A percentile compares a stretch with the other conserved stretches of the same genome.
Conservation (phyloP, 352 stramenopile genomes). For the Plasmopara halstedii region DNA sequence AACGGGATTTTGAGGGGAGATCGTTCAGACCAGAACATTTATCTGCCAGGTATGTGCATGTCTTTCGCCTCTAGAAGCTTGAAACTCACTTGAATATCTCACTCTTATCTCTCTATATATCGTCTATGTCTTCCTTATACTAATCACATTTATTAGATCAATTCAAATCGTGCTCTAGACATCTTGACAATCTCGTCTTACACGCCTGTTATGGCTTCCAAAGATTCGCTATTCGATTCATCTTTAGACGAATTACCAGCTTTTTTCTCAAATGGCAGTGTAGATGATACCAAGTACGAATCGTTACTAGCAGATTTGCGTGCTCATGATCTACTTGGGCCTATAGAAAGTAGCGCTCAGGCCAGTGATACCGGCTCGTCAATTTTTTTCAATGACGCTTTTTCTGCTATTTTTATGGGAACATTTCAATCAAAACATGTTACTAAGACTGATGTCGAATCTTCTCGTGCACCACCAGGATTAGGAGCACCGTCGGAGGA, state of each 20-base stretch:
- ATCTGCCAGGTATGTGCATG: slow-evolving; percentile 15
- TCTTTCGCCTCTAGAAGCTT: neutral
- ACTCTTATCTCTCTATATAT: neutral
- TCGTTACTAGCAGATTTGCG: slow-evolving; percentile 76
- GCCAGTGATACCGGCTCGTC: slow-evolving; percentile 26
- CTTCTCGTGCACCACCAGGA: slow-evolving; percentile 32
- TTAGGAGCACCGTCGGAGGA: slow-evolving; percentile 53
- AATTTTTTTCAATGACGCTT: slow-evolving; percentile 81
- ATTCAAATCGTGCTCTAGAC: no score
- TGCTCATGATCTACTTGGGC: slow-evolving; percentile 74
- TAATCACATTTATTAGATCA: no score
- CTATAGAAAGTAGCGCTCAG: slow-evolving; percentile 34
- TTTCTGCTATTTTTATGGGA: slow-evolving; percentile 79
- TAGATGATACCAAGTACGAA: slow-evolving; percentile 85
- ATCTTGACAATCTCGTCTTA: no score
- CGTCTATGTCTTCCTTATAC: slow-evolving; percentile 9
- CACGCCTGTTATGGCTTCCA: slow-evolving; percentile 27
- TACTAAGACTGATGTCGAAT: slow-evolving; percentile 9
- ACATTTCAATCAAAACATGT: slow-evolving; percentile 44
- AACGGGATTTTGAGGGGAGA: neutral
- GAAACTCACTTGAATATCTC: no score
- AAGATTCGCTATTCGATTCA: slow-evolving; percentile 33
- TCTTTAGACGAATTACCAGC: slow-evolving; percentile 47
- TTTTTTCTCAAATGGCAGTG: slow-evolving; percentile 74
- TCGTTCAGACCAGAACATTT: no score